These are phyloP conservation scores for Lactarius deliciosus DNA, from an alignment of 768 basidiomycete species.

Conservation along the genomic window DNA sequence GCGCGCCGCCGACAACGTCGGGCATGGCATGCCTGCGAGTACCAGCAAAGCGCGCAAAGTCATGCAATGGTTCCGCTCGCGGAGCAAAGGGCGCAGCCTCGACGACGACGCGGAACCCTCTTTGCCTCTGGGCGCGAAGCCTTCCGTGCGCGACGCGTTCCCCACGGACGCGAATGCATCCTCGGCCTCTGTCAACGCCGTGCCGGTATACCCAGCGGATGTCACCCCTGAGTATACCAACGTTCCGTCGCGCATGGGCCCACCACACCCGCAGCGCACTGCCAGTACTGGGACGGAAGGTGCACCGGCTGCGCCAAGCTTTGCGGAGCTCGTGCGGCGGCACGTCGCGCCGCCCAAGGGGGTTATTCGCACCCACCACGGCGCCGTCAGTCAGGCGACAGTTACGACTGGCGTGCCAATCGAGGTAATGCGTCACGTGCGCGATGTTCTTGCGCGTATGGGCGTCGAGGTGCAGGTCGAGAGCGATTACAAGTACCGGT, in stretches of 20 bases:
- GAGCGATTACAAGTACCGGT: conserved; percentile 88
- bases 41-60: conserved; percentile 91
- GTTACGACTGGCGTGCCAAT: conserved; percentile 82
- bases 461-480: conserved; percentile 88
- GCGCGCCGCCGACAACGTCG: conserved; percentile 30
- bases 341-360: conserved; percentile 41
- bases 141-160: conserved; percentile 26
- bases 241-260: conserved; percentile 20
- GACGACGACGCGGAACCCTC: conserved; percentile 32
- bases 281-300: conserved; percentile 18
- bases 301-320: conserved; percentile 19
- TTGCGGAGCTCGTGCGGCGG: conserved; percentile 36
- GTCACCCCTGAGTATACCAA: conserved; percentile 5
- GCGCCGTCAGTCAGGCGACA: conserved; percentile 87
- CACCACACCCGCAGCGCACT: conserved; percentile 22
- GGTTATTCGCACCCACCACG: conserved; percentile 80
- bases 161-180: conserved; percentile 15
- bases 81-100: conserved; percentile 48
- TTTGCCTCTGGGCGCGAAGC: conserved; percentile 11
- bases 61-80: conserved; percentile 96
- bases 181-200: conserved; percentile 21
- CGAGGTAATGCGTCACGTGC: conserved; percentile 85
- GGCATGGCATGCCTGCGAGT: conserved; percentile 57
- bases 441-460: conserved; percentile 79
- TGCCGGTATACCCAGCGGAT: conserved; percentile 1